Percentiles rank a stretch among this genome's conserved stretches.
Conservation (phyloP, 2,329 filamentous ascomycete genomes). For the Xylaria sp. region DNA sequence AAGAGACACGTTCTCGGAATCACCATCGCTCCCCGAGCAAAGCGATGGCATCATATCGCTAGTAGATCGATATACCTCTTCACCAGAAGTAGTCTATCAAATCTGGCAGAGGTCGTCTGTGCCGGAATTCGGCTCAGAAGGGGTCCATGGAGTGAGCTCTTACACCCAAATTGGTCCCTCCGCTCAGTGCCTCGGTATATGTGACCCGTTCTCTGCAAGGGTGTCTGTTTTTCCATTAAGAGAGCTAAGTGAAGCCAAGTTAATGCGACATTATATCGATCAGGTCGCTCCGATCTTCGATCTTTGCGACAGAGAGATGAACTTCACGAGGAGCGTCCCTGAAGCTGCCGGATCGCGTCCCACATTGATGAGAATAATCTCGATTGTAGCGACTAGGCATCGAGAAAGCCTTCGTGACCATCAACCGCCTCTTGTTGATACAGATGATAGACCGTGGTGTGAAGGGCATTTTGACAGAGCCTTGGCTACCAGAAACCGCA, state of each 20-base stretch:
- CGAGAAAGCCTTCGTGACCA: background rate
- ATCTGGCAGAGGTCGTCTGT: background rate
- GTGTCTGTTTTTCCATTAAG: slow-evolving; percentile 5
- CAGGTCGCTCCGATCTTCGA: slow-evolving; percentile 3
- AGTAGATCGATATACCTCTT: slow-evolving; percentile 8
- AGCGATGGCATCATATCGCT: background rate
- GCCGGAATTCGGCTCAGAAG: slow-evolving; percentile 2
- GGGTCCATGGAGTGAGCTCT: background rate
- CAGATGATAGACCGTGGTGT: background rate
- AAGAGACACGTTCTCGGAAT: background rate
- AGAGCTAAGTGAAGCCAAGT: background rate
- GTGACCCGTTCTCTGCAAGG: background rate
- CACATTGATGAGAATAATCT: slow-evolving; percentile 10
- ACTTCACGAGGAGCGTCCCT: slow-evolving; percentile 2
- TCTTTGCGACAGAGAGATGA: slow-evolving; percentile 6
- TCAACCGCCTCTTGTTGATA: background rate
- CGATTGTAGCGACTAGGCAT: background rate
- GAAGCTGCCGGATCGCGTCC: slow-evolving; percentile 6
- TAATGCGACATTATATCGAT: slow-evolving; percentile 4
- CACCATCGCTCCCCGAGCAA: background rate
- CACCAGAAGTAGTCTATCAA: background rate
- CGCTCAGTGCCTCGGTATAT: slow-evolving; percentile 1
- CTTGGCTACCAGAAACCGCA: background rate
- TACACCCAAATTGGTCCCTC: background rate
- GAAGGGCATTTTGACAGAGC: background rate